phyloP scores from a whole-genome alignment of 176 grass and related monocot genomes.

The Aegilops speltoides region DNA sequence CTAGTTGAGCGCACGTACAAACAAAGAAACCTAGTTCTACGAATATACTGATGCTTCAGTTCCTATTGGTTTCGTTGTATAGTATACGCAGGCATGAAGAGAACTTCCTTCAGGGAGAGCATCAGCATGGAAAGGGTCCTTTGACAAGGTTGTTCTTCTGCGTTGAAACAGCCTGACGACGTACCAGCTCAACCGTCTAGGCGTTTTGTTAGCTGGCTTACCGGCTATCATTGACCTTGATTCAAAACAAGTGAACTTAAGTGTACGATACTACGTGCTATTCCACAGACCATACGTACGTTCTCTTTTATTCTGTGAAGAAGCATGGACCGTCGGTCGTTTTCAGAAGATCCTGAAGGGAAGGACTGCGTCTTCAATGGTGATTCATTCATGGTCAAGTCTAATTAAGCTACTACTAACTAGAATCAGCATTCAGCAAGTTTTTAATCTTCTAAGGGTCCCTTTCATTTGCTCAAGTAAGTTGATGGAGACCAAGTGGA shows the following conservation, averaged over 20 bases:
- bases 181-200: neutral
- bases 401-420: neutral
- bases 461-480: neutral
- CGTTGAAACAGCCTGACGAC: constrained; percentile 10
- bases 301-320: neutral
- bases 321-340: neutral
- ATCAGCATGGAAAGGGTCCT: constrained; percentile 3
- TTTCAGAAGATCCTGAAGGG: neutral
- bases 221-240: neutral
- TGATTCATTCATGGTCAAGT: neutral
- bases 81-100: neutral
- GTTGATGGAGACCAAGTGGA: neutral
- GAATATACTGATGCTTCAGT: neutral
- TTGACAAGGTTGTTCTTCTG: neutral
- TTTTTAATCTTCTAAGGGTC: neutral
- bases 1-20: neutral
- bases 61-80: neutral
- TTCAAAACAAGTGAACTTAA: neutral
- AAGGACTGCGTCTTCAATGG: neutral
- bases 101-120: neutral
- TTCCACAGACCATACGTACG: neutral
- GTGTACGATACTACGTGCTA: neutral
- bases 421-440: neutral
- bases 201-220: neutral
- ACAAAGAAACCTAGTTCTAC: neutral